These are phyloP conservation scores for Chenopodium album DNA, from an alignment of 148 eudicot species.

Conservation along the genomic window DNA sequence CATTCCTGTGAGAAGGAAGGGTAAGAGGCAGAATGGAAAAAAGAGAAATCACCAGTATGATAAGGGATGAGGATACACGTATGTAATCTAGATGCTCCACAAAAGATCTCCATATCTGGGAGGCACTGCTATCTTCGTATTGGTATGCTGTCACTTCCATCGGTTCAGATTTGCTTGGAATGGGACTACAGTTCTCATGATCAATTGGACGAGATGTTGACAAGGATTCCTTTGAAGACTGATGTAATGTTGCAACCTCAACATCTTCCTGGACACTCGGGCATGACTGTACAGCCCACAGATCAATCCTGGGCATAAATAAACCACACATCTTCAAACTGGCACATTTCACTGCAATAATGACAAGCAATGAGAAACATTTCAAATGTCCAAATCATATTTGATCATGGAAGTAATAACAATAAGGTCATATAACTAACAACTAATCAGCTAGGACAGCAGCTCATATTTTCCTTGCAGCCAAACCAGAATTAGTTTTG, in stretches of 20 bases:
- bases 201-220: slow-evolving; percentile 6
- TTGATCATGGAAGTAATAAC: not conserved
- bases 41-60: slow-evolving; percentile 57
- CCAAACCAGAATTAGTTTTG: too few species aligned
- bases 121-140: slow-evolving; percentile 38
- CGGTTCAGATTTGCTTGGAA: slow-evolving; percentile 27
- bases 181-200: slow-evolving; percentile 16
- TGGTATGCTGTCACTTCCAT: slow-evolving; percentile 26
- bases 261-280: slow-evolving; percentile 32
- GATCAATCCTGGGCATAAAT: slow-evolving; percentile 87
- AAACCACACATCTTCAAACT: slow-evolving; percentile 57
- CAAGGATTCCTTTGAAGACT: slow-evolving; percentile 23
- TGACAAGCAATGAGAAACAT: slow-evolving; percentile 21
- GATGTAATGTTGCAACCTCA: slow-evolving; percentile 32
- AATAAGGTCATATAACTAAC: not conserved
- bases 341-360: slow-evolving; percentile 79
- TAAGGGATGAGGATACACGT: slow-evolving; percentile 65
- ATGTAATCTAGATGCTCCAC: slow-evolving; percentile 78
- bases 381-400: not conserved
- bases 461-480: too few species aligned
- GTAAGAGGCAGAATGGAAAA: not conserved
- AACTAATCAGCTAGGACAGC: too few species aligned
- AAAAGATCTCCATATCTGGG: slow-evolving; percentile 77
- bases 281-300: slow-evolving; percentile 75
- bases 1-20: too few species aligned